Evolutionary conservation across 257 asterid species (phyloP), one percentile per base, ranked within the genome.

Genomic region (Gentiana straminea): DNA sequence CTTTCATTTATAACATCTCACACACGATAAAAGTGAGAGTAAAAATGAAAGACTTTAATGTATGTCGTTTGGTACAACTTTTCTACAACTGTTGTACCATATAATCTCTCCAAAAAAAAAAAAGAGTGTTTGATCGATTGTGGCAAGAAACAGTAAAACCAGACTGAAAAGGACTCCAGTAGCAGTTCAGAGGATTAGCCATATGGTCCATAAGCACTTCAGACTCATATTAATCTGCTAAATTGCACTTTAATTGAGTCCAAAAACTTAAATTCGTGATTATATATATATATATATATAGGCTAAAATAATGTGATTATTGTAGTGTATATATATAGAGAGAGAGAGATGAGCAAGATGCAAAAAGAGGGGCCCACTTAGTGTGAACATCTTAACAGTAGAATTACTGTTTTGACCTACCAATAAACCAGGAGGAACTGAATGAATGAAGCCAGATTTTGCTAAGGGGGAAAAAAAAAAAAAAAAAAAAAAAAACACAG

Each of bases 121-220:
- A 24, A n/a, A n/a, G n/a, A 0, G 24, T 24, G 24, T 24, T 24
- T 24, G 24, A 24, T 24, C 24, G 0, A 24, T 24, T 24, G 24
- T 24, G 24, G 24, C 24, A 68, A 58, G 63, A 48, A 48, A 74
- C 44, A 39, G 59, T 56, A 51, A 52, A 35, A 51, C 7, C 52
- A 52, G 63, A 60, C 60, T 67, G 82, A 74, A 53, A 73, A 60
- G 15, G 75, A 79, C 72, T 43, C 48, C 51, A 52, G 51, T 54
- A 67, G 62, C 64, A 34, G 70, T 75, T 10, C 46, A 5, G 2
- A 41, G 9, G 1, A 4, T 41, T 41, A 41, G 46, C 46, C 46
- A 41, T 41, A 5, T 41, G 46, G 46, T 3, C 46, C 45, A 55
- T 50, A 36, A 35, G 13, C 34, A 39, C 50, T 55, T 41, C 7